These are phyloP conservation scores for Nitzschia palea DNA, from an alignment of 108 stramenopile genomes.

Conservation along the genomic window DNA sequence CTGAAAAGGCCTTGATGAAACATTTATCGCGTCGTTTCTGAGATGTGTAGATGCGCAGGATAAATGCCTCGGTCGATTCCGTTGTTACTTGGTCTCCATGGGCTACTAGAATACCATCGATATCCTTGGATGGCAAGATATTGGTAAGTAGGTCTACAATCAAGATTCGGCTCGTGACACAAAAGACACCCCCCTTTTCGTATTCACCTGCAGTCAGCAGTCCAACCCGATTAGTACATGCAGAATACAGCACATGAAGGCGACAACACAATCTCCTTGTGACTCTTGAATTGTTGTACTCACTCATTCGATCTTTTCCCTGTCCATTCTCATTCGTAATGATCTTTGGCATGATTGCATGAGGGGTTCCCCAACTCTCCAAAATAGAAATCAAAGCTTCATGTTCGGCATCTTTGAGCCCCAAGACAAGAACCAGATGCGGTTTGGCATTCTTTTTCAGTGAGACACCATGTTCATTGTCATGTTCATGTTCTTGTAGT, in stretches of 20 bases:
- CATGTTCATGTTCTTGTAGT: constrained; percentile 30
- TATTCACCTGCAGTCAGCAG: constrained; percentile 32
- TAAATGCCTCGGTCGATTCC: constrained; percentile 96
- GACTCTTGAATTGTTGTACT: no score
- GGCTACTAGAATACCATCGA: constrained; percentile 91
- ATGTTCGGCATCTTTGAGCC: constrained; percentile 69
- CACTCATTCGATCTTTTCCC: constrained; percentile 55
- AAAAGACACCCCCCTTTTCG: constrained; percentile 50
- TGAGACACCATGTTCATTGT: not conserved
- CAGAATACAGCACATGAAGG: no score
- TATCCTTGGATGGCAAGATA: constrained; percentile 56
- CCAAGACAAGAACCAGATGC: constrained; percentile 75
- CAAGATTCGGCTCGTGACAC: constrained; percentile 94
- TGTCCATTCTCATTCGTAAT: constrained; percentile 82
- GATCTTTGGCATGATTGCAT: constrained; percentile 60
- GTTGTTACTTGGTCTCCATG: constrained; percentile 91
- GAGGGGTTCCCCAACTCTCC: constrained; percentile 73
- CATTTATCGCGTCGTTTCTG: constrained; percentile 68
- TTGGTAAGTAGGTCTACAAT: constrained; percentile 94
- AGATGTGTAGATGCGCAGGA: constrained; percentile 86
- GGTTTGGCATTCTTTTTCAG: constrained; percentile 21
- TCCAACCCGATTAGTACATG: no score
- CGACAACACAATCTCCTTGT: no score
- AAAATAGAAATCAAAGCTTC: constrained; percentile 57
- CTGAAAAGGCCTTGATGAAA: constrained; percentile 95